These are phyloP conservation scores for Sporothrix mexicana DNA, from an alignment of 2,329 filamentous ascomycete species.

Conservation along the genomic window DNA sequence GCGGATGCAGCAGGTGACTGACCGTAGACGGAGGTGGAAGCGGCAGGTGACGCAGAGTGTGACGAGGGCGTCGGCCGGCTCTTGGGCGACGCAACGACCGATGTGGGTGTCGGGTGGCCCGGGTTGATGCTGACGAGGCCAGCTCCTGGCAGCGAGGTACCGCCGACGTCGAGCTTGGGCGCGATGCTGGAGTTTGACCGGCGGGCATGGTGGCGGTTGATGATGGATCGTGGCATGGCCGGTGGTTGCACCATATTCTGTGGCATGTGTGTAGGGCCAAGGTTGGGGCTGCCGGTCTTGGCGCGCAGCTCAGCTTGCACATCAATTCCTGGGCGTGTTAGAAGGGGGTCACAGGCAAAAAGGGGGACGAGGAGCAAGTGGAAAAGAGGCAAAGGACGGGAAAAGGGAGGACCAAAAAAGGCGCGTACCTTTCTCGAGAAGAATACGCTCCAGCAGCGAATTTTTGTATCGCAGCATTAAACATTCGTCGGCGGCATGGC, in stretches of 20 bases:
- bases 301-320: conserved; percentile 93
- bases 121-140: conserved; percentile 42
- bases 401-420: neutral
- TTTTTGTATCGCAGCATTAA: conserved; percentile 99
- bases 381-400: conserved; percentile 15
- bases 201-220: conserved; percentile 77
- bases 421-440: conserved; percentile 85
- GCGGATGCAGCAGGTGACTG: conserved; percentile 50
- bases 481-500: conserved; percentile 93
- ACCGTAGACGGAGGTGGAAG: conserved; percentile 53
- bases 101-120: conserved; percentile 45
- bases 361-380: neutral
- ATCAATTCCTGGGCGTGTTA: conserved; percentile 74
- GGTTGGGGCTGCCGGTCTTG: conserved; percentile 85
- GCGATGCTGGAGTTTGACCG: conserved; percentile 75
- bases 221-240: conserved; percentile 78
- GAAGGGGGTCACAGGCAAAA: neutral
- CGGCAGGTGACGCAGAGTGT: conserved; percentile 66
- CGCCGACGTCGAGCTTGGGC: conserved; percentile 70
- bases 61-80: conserved; percentile 83
- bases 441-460: conserved; percentile 89
- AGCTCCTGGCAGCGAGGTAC: conserved; percentile 52
- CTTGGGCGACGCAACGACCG: conserved; percentile 69
- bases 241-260: conserved; percentile 74
- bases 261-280: conserved; percentile 71